Evolutionary conservation across 164 flowering plant genomes (phyloP), one percentile per base, ranked within the genome.

Genomic region (Aristolochia contorta): DNA sequence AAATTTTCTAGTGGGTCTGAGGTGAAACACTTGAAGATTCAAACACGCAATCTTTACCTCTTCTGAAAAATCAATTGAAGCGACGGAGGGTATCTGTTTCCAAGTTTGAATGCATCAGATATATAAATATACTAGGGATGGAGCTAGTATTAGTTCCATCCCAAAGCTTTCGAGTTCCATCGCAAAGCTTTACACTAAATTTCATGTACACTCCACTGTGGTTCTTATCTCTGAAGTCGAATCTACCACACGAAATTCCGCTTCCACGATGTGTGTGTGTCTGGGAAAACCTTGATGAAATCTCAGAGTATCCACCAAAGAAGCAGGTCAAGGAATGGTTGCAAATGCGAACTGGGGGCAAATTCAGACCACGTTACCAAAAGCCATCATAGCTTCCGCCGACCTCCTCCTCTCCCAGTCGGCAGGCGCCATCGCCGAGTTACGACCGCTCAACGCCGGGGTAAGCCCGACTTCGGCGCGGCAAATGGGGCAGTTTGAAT

Each of bases 401-500:
- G 61, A 8, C 16, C 32, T 25, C 23, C 58, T 30, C 47, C 52
- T 12, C 10, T 20, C 43, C 37, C 30, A 27, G 30, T 27, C 30
- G 30, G 30, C 2, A 5, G 30, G 3, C 30, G 30, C 3, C 30
- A 5, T 2, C 2, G 24, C 8, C 19, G 32, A 10, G 20, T 21
- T 8, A 4, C 23, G 16, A 22, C 12, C 47, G 3, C 47, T 25
- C n/a, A 20, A 12, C 27, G 65, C n/a, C 16, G 51, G 65, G 7
- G n/a, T 24, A 4, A 25, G 59, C 6, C 23, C 48, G 32, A 62
- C 58, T 10, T 8, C 75, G 50, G 76, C 80, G 41, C 94, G 72
- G 56, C 94, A 84, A 51, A 84, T 75, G 0, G 94, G 90, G 66
- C 94, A 86, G 1, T 79, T 84, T 50, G 84, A 77, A 70, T 84